Conservation (phyloP, 2,329 filamentous ascomycete genomes). For the Didymosphaeria variabile region DNA sequence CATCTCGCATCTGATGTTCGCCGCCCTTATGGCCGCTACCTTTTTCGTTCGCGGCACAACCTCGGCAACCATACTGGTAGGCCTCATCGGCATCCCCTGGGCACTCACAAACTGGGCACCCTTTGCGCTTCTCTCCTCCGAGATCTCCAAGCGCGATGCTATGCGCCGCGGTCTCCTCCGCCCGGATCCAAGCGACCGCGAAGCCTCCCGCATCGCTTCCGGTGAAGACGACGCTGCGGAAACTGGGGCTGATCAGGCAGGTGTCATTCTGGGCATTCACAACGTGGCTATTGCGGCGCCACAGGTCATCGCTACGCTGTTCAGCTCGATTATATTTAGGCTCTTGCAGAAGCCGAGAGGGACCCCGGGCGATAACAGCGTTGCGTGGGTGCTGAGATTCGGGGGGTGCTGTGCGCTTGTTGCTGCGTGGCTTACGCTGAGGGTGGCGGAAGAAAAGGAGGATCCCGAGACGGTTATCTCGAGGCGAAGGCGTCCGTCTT, state of each 20-base stretch:
- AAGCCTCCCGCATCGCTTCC: conserved; percentile 51
- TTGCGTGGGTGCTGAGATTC: conserved; percentile 85
- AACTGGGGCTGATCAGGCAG: conserved; percentile 76
- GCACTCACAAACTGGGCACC: conserved; percentile 93
- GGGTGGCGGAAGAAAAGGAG: conserved; percentile 69
- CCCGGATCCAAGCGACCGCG: conserved; percentile 46
- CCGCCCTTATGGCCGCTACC: conserved; percentile 81
- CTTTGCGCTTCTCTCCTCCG: conserved; percentile 92
- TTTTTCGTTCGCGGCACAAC: conserved; percentile 77
- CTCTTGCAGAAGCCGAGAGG: conserved; percentile 87
- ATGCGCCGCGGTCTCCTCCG: conserved; percentile 63
- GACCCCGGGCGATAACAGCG: conserved; percentile 83
- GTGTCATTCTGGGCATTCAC: conserved; percentile 92
- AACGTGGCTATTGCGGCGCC: conserved; percentile 94
- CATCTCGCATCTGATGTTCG: conserved; percentile 83
- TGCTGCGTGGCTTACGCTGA: conserved; percentile 76
- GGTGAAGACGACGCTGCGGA: conserved; percentile 64
- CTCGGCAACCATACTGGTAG: conserved; percentile 79
- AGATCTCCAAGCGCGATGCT: conserved; percentile 84
- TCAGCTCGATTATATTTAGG: conserved; percentile 85
- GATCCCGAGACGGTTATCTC: conserved; percentile 16
- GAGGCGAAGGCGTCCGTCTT: conserved; percentile 9
- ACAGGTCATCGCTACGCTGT: conserved; percentile 88
- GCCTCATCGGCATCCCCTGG: conserved; percentile 88
- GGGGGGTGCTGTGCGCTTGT: conserved; percentile 81